Evolutionary conservation across 2,329 filamentous ascomycete genomes (phyloP).

Genomic region (Lasiodiplodia sp.): DNA sequence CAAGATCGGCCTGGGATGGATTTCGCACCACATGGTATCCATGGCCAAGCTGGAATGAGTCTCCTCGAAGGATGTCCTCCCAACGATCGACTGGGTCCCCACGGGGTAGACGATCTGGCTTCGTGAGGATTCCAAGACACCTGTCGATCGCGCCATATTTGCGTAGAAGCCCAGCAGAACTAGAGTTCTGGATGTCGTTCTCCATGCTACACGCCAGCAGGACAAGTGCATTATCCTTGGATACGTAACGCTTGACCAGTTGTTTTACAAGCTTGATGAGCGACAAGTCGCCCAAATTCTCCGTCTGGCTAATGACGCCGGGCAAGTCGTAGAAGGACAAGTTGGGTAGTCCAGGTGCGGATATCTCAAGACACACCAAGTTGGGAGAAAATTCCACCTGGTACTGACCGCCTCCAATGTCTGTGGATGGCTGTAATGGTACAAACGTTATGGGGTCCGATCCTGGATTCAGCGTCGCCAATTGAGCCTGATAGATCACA

Average conservation of each 20-base stretch:
- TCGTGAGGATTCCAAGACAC: conserved; percentile 74
- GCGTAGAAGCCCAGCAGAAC: conserved; percentile 69
- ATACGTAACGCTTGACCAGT: conserved; percentile 69
- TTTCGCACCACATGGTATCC: conserved; percentile 82
- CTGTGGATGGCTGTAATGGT: conserved; percentile 20
- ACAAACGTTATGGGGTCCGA: conserved; percentile 54
- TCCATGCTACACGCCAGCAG: conserved; percentile 81
- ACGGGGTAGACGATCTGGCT: conserved; percentile 74
- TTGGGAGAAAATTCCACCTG: conserved; percentile 82
- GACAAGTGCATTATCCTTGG: conserved; percentile 73
- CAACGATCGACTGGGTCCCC: conserved; percentile 65
- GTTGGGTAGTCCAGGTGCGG: conserved; percentile 72
- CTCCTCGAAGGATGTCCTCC: conserved; percentile 67
- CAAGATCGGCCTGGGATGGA: conserved; percentile 60
- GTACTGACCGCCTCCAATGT: neutral
- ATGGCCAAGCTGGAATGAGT: conserved; percentile 70
- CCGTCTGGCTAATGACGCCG: conserved; percentile 77
- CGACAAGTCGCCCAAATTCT: conserved; percentile 53
- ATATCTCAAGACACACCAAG: conserved; percentile 74
- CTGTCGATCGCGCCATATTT: conserved; percentile 50
- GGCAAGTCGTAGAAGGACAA: conserved; percentile 87
- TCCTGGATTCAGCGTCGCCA: conserved; percentile 76
- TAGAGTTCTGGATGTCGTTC: conserved; percentile 77
- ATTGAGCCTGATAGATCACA: conserved; percentile 75
- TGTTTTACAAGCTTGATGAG: conserved; percentile 76